phyloP scores from a whole-genome alignment of 2,329 filamentous ascomycete genomes.

The Botrytis sinoallii region DNA sequence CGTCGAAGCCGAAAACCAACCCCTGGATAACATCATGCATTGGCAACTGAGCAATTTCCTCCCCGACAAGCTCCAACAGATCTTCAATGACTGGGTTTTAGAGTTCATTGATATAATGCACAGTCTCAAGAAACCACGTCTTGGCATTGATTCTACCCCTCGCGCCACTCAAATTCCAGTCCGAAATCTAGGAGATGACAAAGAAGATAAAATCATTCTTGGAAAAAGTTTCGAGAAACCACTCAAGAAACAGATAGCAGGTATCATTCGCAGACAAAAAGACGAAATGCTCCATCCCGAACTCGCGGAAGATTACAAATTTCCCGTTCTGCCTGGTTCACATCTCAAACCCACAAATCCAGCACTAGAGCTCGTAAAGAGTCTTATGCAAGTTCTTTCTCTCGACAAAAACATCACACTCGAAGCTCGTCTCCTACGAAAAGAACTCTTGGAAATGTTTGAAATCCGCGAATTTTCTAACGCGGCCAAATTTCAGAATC shows the following conservation, averaged over 20 bases:
- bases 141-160: slow-evolving; percentile 47
- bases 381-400: slow-evolving; percentile 85
- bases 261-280: slow-evolving; percentile 80
- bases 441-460: slow-evolving; percentile 84
- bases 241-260: slow-evolving; percentile 80
- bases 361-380: slow-evolving; percentile 86
- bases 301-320: slow-evolving; percentile 80
- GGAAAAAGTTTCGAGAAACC: slow-evolving; percentile 84
- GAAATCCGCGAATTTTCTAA: slow-evolving; percentile 91
- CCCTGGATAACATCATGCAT: slow-evolving; percentile 90
- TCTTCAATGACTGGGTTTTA: slow-evolving; percentile 89
- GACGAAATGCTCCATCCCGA: slow-evolving; percentile 87
- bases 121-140: slow-evolving; percentile 66
- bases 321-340: slow-evolving; percentile 75
- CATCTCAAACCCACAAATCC: slow-evolving; percentile 66
- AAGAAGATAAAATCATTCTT: slow-evolving; percentile 62
- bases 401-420: slow-evolving; percentile 88
- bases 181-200: slow-evolving; percentile 54
- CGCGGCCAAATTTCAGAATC: slow-evolving; percentile 85
- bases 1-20: slow-evolving; percentile 70
- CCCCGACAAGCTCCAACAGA: slow-evolving; percentile 72
- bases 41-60: slow-evolving; percentile 96
- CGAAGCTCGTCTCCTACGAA: slow-evolving; percentile 82
- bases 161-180: slow-evolving; percentile 57
- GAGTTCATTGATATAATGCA: slow-evolving; percentile 97